Evolutionary conservation across 1,284 basidiomycete genomes (phyloP).

Genomic region (Pseudozyma hubeiensis): DNA sequence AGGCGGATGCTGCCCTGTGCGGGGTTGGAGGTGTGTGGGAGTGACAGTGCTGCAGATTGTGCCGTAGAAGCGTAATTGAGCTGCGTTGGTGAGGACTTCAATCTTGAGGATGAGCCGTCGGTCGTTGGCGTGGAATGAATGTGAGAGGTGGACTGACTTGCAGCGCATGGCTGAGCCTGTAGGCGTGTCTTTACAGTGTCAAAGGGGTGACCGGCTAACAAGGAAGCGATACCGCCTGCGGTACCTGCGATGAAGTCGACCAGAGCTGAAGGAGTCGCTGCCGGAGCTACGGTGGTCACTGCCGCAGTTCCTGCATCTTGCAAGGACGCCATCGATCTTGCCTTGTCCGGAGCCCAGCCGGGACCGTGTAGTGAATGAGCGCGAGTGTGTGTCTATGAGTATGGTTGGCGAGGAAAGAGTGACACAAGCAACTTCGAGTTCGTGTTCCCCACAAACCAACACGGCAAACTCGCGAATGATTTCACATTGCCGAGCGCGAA

Average conservation of each 20-base stretch:
- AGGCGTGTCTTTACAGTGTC: constrained; percentile 66
- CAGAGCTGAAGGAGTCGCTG: constrained; percentile 41
- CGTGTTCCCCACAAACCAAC: too few species aligned
- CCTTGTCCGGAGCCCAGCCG: neutral
- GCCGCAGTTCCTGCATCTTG: neutral
- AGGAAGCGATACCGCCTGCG: constrained; percentile 55
- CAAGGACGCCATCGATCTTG: constrained; percentile 4
- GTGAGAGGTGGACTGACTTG: too few species aligned
- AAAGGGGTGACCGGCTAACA: constrained; percentile 61
- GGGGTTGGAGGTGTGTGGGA: neutral
- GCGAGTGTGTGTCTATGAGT: neutral
- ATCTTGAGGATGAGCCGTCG: too few species aligned
- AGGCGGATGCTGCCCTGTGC: neutral
- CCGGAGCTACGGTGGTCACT: neutral
- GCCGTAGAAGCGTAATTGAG: constrained; percentile 9
- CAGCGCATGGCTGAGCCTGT: constrained; percentile 35
- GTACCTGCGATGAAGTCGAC: constrained; percentile 66
- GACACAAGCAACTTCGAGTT: neutral
- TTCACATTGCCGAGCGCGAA: constrained; percentile 2
- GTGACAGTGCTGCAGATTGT: constrained; percentile 14
- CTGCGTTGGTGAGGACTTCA: too few species aligned
- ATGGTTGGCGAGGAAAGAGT: neutral
- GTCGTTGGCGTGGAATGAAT: too few species aligned
- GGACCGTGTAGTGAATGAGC: neutral
- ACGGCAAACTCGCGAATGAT: neutral